Evolutionary conservation across 805 yeast species (phyloP).

Genomic region (Jamesozyma hellenica): DNA sequence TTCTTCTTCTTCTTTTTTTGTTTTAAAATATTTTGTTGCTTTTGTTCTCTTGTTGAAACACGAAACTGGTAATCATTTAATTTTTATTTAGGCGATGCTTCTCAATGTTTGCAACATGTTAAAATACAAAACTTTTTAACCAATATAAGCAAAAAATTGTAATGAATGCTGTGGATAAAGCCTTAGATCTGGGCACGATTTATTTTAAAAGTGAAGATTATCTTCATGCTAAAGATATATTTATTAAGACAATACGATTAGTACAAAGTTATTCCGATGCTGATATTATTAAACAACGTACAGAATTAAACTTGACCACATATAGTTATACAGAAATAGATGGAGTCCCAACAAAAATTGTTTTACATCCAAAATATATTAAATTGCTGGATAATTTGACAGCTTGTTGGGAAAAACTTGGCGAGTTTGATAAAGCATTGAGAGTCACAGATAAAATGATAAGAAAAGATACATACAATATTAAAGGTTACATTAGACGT

Average conservation of each 20-base stretch:
- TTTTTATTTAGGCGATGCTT: too few relatives aligned
- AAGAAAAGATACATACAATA: constrained; percentile 19
- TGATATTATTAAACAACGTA: constrained; percentile 11
- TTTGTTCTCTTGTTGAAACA: too few relatives aligned
- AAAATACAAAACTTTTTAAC: too few relatives aligned
- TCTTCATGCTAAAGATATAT: constrained; percentile 19
- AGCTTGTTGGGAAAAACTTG: constrained; percentile 23
- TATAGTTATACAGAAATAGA: constrained; percentile 4
- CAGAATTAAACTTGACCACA: neutral
- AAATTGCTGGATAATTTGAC: constrained; percentile 22
- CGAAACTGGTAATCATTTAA: too few relatives aligned
- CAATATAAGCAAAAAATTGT: too few relatives aligned
- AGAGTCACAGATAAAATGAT: constrained; percentile 15
- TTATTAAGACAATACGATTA: constrained; percentile 19
- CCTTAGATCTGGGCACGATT: constrained; percentile 21
- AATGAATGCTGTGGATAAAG: constrained; percentile 17
- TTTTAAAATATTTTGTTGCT: too few relatives aligned
- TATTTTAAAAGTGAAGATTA: constrained; percentile 20
- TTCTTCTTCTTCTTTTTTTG: too few relatives aligned
- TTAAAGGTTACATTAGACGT: constrained; percentile 21
- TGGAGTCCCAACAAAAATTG: neutral
- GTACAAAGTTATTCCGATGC: constrained; percentile 17
- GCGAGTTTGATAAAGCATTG: constrained; percentile 17
- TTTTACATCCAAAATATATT: constrained; percentile 20
- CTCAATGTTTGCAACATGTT: too few relatives aligned